phyloP scores from a whole-genome alignment of 345 rosid genomes.

The Physaria fendleri region DNA sequence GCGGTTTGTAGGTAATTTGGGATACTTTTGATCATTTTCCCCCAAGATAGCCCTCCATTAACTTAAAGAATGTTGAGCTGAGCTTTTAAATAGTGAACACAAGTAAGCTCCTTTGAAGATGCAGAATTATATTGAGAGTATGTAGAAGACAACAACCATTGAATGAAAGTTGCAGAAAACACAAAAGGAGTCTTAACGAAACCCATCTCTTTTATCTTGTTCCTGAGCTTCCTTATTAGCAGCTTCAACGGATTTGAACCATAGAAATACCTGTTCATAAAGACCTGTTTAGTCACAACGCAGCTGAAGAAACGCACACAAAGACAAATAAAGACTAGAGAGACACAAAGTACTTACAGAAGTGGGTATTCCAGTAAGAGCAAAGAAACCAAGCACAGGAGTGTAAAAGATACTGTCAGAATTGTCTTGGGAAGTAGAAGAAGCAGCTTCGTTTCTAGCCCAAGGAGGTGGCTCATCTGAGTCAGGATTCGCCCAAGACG shows the following conservation, averaged over 20 bases:
- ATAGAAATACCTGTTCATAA: constrained; percentile 53
- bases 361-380: constrained; percentile 75
- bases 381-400: constrained; percentile 92
- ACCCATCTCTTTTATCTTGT: constrained; percentile 85
- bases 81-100: background rate
- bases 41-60: no score
- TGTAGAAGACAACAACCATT: background rate
- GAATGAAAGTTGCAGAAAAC: background rate
- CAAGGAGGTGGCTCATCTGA: constrained; percentile 90
- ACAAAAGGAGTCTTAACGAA: constrained; percentile 22
- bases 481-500: constrained; percentile 84
- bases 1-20: no score
- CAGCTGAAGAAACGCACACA: constrained; percentile 8
- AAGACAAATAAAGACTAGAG: background rate
- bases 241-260: constrained; percentile 85
- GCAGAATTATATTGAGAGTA: constrained; percentile 14
- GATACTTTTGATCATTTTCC: no score
- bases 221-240: constrained; percentile 92
- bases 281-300: no score
- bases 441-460: constrained; percentile 56
- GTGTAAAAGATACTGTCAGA: constrained; percentile 76
- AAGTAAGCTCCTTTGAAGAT: background rate
- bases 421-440: constrained; percentile 29
- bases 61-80: no score
- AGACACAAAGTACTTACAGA: constrained; percentile 47